Base-by-base conservation (phyloP, 768 basidiomycete genomes). In the Trametes sanguinea region DNA sequence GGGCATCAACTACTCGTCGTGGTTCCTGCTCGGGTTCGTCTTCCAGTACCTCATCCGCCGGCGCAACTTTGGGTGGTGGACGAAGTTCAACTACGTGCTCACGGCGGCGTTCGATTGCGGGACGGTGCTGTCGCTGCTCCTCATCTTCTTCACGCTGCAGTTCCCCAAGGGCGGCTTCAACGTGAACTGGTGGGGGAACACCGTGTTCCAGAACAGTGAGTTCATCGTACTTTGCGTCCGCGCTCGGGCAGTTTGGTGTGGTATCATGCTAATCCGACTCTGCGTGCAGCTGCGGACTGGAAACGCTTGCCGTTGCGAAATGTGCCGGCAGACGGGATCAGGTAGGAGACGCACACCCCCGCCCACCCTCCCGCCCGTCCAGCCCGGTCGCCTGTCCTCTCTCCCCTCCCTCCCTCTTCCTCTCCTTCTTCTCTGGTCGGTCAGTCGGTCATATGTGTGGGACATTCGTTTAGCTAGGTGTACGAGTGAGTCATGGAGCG, bases 1-100 rank as follows among this genome's bases (percentile, higher is more conserved):
- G 48, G 95, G 95, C n/a, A 92, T 98, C 81, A 98, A 98, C 76
- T 98, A 93, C 72, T 89, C 90, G 13, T 84, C 88, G 17, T 97
- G 91, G 91, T 89, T 96, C 72, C 79, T 89, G 8, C 84, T 90
- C 22, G 94, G 90, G 3, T 94, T 95, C 72, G 74, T 96, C 56
- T 97, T 97, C 84, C 96, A 94, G 72, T 93, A 88, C 72, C 69
- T 88, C 58, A 80, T 92, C 54, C 76, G 90, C 65, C 85, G 86
- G 73, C 77, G 77, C 66, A 86, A 88, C 70, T 92, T 92, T 74
- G 84, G 85, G 30, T 95, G 93, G 93, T 95, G 93, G 93, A 86
- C 85, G 76, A 92, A 93, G 76, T 95, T 94, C 77, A 95, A 95
- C 75, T 94, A 94, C 77, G 83, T 94, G 66, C 82, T 88, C 40